These are phyloP conservation scores for Alternaria tenuissima DNA, from an alignment of 2,329 filamentous ascomycete genomes.

Conservation along the genomic window DNA sequence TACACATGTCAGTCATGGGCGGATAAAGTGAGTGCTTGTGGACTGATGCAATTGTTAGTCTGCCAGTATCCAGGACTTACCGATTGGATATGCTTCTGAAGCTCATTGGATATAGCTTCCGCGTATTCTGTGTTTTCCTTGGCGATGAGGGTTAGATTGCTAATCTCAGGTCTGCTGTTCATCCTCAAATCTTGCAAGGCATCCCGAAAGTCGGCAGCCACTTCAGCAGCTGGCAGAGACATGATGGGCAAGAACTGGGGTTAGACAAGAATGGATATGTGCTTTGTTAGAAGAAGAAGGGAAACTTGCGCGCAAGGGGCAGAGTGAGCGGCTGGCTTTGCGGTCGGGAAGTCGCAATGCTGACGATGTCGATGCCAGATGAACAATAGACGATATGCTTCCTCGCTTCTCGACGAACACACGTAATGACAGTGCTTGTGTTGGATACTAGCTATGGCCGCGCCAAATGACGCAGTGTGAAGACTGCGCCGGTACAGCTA, in stretches of 20 bases:
- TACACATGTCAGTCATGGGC: slow-evolving; percentile 55
- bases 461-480: slow-evolving; percentile 44
- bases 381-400: slow-evolving; percentile 52
- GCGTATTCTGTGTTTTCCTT: slow-evolving; percentile 97
- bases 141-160: slow-evolving; percentile 95
- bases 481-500: slow-evolving; percentile 43
- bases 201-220: slow-evolving; percentile 93
- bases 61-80: slow-evolving; percentile 67
- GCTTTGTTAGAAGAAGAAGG: slow-evolving; percentile 14
- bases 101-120: slow-evolving; percentile 85
- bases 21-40: background rate
- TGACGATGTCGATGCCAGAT: slow-evolving; percentile 40
- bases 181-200: slow-evolving; percentile 89
- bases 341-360: slow-evolving; percentile 36
- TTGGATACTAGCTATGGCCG: slow-evolving; percentile 60
- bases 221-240: slow-evolving; percentile 78
- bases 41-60: background rate
- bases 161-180: slow-evolving; percentile 95
- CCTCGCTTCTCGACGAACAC: slow-evolving; percentile 51
- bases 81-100: slow-evolving; percentile 93
- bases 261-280: slow-evolving; percentile 31
- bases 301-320: slow-evolving; percentile 28
- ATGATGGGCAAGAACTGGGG: slow-evolving; percentile 60
- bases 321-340: slow-evolving; percentile 34
- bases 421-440: slow-evolving; percentile 53